Base-by-base conservation (phyloP, 2,329 filamentous ascomycete species). In the Calonectria pseudoturangicola region DNA sequence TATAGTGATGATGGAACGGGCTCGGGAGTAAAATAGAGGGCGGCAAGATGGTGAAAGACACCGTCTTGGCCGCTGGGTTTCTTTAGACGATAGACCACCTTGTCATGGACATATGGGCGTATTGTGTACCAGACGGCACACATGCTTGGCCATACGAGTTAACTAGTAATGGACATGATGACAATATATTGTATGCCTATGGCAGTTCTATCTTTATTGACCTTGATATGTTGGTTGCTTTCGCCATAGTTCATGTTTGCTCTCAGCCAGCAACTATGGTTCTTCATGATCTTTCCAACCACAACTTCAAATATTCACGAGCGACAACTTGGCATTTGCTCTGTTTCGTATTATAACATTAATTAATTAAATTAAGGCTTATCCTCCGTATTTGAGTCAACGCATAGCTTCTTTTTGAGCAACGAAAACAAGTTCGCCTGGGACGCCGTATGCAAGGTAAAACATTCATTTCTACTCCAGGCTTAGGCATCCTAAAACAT, bases 1-100 rank as follows among this genome's bases (percentile, higher is more conserved):
- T 66, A 73, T 21, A 30, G 47, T 67, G 43, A 79, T 74, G 74
- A 76, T 51, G 72, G 71, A 66, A 77, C 72, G 76, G 70, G 54
- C 12, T 73, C 50, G 30, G 67, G 63, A 68, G 63, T 27, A 79
- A 66, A 75, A 76, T 70, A 74, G 68, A 71, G 56, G 71, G 66
- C 68, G 73, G 18, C 30, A 72, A 47, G 73, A 69, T 47, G 21
- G 45, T 25, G 45, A 71, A 51, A 65, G 39, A 56, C 64, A 25
- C 28, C 41, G 25, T 50, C 28, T 45, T 43, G 48, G 64, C 56
- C 27, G 65, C 65, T 64, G 50, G 30, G 50, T 27, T 65, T 54
- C 41, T 65, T 47, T 72, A 68, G 60, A 51, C 60, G 51, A 51
- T 72, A 65, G 65, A 65, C 41, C 56, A 62, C 51, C 18, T 36